A percentile compares a stretch with the other conserved stretches of the same genome.
phyloP scores from a whole-genome alignment of 345 rosid species.

The Eucalyptus tenuipes region DNA sequence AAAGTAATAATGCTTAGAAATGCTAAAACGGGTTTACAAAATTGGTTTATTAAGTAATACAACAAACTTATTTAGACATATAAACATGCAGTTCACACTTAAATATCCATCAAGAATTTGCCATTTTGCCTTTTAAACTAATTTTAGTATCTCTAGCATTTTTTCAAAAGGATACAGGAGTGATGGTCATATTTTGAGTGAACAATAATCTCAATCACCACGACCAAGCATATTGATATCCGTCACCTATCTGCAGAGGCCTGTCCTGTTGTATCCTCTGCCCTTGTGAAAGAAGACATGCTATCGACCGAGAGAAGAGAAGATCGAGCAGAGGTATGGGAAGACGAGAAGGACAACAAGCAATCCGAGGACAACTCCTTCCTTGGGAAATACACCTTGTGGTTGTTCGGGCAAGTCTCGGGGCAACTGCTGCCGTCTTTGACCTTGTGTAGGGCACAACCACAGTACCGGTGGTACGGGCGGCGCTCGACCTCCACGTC shows the following conservation, averaged over 20 bases:
- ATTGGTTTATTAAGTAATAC: neutral
- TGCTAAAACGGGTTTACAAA: neutral
- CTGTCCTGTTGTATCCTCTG: neutral
- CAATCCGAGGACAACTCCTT: neutral
- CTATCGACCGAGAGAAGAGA: neutral
- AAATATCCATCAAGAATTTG: neutral
- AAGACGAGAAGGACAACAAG: neutral
- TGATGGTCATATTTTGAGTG: neutral
- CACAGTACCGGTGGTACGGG: constrained; percentile 24
- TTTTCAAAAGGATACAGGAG: neutral
- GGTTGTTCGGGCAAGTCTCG: neutral
- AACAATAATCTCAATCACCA: neutral
- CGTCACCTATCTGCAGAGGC: neutral
- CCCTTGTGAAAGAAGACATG: neutral
- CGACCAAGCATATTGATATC: neutral
- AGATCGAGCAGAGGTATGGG: neutral
- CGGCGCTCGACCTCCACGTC: constrained; percentile 42
- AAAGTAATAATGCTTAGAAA: neutral
- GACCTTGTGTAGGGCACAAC: constrained; percentile 18
- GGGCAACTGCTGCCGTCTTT: neutral
- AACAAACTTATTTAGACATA: neutral
- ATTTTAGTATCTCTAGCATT: neutral
- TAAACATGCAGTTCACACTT: neutral
- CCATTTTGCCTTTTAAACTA: neutral
- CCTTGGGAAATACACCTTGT: neutral